A percentile compares a stretch with the other conserved stretches of the same genome.
Evolutionary conservation across 257 asterid species (phyloP).

Genomic region (Fraxinus americana): DNA sequence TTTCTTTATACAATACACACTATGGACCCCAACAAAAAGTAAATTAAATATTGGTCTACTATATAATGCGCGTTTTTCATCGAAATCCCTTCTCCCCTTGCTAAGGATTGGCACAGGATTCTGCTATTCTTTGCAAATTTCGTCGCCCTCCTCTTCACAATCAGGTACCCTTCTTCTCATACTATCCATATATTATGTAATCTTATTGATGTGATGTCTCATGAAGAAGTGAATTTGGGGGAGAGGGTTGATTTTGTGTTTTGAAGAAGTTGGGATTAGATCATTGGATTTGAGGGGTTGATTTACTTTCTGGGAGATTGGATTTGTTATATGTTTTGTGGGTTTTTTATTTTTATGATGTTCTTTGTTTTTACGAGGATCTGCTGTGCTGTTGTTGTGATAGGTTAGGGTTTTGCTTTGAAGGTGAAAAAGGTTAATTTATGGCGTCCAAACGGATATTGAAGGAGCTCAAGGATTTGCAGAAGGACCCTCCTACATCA

Average conservation of each 20-base stretch:
- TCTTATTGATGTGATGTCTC: neutral
- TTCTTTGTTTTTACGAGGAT: slow-evolving; percentile 5
- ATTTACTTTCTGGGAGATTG: neutral
- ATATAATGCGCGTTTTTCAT: slow-evolving; percentile 2
- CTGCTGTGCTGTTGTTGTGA: slow-evolving; percentile 9
- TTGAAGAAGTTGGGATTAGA: neutral
- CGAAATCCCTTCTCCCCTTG: slow-evolving; percentile 18
- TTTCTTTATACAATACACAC: slow-evolving; percentile 24
- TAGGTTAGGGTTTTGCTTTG: slow-evolving; percentile 23
- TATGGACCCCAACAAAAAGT: slow-evolving; percentile 28
- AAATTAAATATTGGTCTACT: slow-evolving; percentile 11
- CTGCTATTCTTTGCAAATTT: neutral
- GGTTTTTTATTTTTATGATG: neutral
- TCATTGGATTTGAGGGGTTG: slow-evolving; percentile 2
- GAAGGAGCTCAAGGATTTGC: slow-evolving; percentile 62
- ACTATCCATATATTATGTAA: neutral
- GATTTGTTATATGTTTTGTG: neutral
- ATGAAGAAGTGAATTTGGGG: slow-evolving; percentile 6
- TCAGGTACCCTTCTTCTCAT: slow-evolving; percentile 24
- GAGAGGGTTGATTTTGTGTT: neutral
- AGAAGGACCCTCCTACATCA: slow-evolving; percentile 61
- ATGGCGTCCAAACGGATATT: slow-evolving; percentile 56
- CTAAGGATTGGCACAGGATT: slow-evolving; percentile 1
- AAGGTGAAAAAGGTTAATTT: slow-evolving; percentile 24
- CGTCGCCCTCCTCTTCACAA: neutral